Evolutionary conservation across 2,329 filamentous ascomycete genomes (phyloP), one percentile per base, ranked within the genome.

Genomic region (Aspergillus glaucus): DNA sequence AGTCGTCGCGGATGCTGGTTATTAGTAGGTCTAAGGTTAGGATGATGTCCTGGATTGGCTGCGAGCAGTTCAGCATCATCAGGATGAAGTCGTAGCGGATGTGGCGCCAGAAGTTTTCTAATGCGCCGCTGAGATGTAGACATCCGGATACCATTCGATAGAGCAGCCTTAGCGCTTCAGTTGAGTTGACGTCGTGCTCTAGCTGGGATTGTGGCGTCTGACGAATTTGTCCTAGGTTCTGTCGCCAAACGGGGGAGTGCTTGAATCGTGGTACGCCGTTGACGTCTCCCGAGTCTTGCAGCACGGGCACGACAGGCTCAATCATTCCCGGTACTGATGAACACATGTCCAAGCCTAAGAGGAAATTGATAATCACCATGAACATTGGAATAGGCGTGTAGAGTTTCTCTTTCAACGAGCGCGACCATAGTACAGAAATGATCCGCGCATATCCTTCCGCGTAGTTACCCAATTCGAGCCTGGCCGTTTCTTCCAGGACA

Each of bases 41-140:
- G 3, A 70, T 70, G 43, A 84, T 79, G 42, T 83, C 77, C 6
- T 67, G 60, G n/a, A 80, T 66, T 6, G 76, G 78, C 50, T 84
- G 80, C 37, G 76, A 75, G 51, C 75, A 75, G 55, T 79, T 77
- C 4, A 85, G 67, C 63, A 82, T 77, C 61, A 82, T 73, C 28
- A 83, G 63, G n/a, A 79, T 71, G 56, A 81, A 81, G 30, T 78
- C 75, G 48, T 75, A 76, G 10, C 77, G 72, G 49, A 84, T 76
- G n/a, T 67, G 62, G 28, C 69, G 67, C 82, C 82, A 85, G 56
- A 85, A 78, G 10, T 60, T 65, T 15, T 66, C 61, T 19, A 72
- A 62, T 2, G 74, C 69, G 2, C 67, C 64, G 15, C 74, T 69
- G 4, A 65, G 49, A 22, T 71, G 67, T 6, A 75, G 59, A 50